Base-by-base conservation (phyloP, 164 flowering plant species). In the Magnolia changhungtana region DNA sequence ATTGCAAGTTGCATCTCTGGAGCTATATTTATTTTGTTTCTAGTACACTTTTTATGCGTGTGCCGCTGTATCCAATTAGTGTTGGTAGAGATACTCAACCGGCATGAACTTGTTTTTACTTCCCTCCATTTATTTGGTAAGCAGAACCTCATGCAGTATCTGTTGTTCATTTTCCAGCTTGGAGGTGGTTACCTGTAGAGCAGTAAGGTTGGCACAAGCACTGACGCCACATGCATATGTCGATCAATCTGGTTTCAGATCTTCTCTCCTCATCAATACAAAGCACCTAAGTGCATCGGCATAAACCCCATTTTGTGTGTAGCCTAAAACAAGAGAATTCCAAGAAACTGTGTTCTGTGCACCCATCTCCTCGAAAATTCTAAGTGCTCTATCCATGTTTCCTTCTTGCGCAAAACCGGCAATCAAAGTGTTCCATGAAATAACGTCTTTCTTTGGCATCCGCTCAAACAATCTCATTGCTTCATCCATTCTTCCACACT, bases 121-220 rank as follows among this genome's bases (percentile, higher is more conserved):
- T 72, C 11, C 61, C 11, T 63, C 24, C 50, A 63, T 31, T 29
- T 67, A 29, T 67, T 64, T 21, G n/a, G 21, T 19, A 18, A 70
- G 10, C 45, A 9, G 18, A 7, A 19, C 11, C 72, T 72, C n/a
- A 72, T 72, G 63, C 9, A 72, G 27, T 55, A 21, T 52, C 45
- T 71, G 18, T 20, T 72, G 74, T 55, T 13, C 0, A 29, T 50
- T 23, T 82, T 83, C 74, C 86, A 90, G 98, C 93, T 95, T 69
- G 98, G 97, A 61, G 98, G 97, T 75, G 99, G 99, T 61, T 96
- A 96, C 86, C 51, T 74, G 71, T 20, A 78, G 74, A 50, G 74
- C 80, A 14, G 80, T 74, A 69, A 78, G 80, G 70, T 78, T 78
- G 31, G 74, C 77, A 69, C 80, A 74, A 64, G 77, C 74, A 63